Conservation (phyloP, 495 filamentous ascomycete genomes). For the Penicillium mononematosum region DNA sequence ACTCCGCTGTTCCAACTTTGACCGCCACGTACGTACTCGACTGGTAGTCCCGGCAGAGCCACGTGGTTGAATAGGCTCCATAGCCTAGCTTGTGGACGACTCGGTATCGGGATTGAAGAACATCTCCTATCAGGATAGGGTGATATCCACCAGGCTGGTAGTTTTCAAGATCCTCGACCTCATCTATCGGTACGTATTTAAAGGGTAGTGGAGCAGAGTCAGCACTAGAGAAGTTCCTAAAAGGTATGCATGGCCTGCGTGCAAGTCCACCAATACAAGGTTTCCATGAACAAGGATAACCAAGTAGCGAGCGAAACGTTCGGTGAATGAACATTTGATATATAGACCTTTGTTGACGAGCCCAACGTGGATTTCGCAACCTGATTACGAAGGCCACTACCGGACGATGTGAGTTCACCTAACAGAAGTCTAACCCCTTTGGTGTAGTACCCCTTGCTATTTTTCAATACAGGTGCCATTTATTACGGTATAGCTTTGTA, state of each 20-base stretch:
- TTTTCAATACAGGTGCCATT: no score
- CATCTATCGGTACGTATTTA: constrained; percentile 8
- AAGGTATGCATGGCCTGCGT: neutral
- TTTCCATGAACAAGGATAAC: neutral
- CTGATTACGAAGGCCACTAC: neutral
- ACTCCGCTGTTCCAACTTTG: constrained; percentile 25
- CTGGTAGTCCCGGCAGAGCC: constrained; percentile 18
- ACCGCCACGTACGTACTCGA: constrained; percentile 24
- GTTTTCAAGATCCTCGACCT: constrained; percentile 17
- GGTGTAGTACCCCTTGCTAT: no score
- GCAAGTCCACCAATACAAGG: neutral
- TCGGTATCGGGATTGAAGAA: constrained; percentile 33
- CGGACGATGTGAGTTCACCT: no score
- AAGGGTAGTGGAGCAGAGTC: neutral
- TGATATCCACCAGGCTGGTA: constrained; percentile 41
- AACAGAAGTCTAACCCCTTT: no score
- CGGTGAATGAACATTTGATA: constrained; percentile 1
- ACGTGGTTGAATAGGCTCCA: constrained; percentile 27
- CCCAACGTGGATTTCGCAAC: constrained; percentile 6
- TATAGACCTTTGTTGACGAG: constrained; percentile 7
- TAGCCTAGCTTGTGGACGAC: constrained; percentile 43
- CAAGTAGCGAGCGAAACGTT: neutral
- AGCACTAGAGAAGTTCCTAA: neutral
- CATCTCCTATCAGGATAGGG: constrained; percentile 39
- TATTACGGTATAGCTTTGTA: no score